A percentile compares a stretch with the other conserved stretches of the same genome.
These are phyloP conservation scores for Cutaneotrichosporon sp. DNA, from an alignment of 1,284 basidiomycete genomes.

Conservation along the genomic window DNA sequence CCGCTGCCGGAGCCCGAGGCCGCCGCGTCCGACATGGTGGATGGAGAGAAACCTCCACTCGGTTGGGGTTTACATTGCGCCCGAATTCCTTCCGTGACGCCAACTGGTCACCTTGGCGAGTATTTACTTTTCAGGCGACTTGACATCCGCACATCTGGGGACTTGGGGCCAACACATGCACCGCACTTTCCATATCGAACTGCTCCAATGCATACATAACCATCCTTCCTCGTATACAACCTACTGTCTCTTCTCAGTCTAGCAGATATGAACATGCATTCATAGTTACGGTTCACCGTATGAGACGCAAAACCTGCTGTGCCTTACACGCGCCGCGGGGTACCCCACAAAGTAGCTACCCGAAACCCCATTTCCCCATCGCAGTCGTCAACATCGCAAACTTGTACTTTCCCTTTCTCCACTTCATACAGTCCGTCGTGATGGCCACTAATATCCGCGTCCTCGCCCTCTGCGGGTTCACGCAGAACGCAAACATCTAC, in stretches of 20 bases:
- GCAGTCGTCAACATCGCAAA: background rate
- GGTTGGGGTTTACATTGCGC: background rate
- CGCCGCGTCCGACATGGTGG: background rate
- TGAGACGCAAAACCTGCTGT: background rate
- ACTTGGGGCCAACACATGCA: too few species aligned
- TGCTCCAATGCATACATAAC: too few species aligned
- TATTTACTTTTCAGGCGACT: background rate
- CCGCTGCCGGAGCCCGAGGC: slow-evolving; percentile 1
- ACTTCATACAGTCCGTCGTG: background rate
- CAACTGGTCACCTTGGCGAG: background rate
- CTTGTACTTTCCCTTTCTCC: background rate
- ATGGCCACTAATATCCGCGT: slow-evolving; percentile 32
- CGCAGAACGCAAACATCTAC: slow-evolving; percentile 76
- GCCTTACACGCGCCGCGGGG: background rate
- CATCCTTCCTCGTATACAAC: background rate
- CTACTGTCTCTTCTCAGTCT: background rate
- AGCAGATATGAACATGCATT: background rate
- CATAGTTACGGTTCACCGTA: background rate
- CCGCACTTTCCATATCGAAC: too few species aligned
- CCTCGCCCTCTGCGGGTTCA: slow-evolving; percentile 61
- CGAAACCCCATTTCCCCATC: background rate
- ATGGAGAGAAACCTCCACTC: slow-evolving; percentile 2
- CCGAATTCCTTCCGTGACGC: background rate
- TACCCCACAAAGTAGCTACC: background rate
- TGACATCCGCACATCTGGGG: too few species aligned